phyloP scores from a whole-genome alignment of 495 filamentous ascomycete species.

The Lasiosphaeria hispida region DNA sequence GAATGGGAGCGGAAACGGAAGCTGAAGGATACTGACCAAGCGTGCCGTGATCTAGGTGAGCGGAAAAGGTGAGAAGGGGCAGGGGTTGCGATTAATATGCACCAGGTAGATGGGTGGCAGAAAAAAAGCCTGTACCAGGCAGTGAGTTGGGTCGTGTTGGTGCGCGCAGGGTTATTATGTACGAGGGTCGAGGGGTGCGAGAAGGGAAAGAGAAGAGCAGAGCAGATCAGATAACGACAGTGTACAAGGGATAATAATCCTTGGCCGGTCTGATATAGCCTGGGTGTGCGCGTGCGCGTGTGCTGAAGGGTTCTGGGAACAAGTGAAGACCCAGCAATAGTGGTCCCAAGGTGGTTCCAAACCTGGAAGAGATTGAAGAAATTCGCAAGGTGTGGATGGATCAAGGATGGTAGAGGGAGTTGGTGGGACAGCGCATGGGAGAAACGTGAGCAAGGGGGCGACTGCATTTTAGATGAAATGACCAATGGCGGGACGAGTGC shows the following conservation, averaged over 20 bases:
- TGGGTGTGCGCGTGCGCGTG: background rate
- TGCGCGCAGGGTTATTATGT: constrained; percentile 21
- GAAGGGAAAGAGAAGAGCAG: constrained; percentile 10
- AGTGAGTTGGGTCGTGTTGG: constrained; percentile 11
- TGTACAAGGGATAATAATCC: constrained; percentile 28
- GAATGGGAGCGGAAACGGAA: background rate
- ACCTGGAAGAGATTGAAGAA: constrained; percentile 25
- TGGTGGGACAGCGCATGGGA: constrained; percentile 44
- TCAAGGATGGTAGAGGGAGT: constrained; percentile 38
- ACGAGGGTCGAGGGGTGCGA: constrained; percentile 21
- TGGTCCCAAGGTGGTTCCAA: constrained; percentile 4
- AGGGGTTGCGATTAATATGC: constrained; percentile 15
- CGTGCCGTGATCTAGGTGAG: constrained; percentile 8
- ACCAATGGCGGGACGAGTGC: constrained; percentile 39
- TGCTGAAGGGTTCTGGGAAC: constrained; percentile 4
- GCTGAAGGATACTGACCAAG: constrained; percentile 11
- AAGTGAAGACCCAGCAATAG: background rate
- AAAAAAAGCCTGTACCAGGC: background rate
- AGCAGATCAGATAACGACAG: constrained; percentile 30
- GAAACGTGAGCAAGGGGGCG: constrained; percentile 42
- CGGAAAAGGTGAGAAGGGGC: constrained; percentile 11
- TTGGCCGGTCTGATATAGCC: constrained; percentile 19
- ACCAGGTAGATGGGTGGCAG: constrained; percentile 4
- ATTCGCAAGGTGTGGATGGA: constrained; percentile 41
- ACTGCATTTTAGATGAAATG: constrained; percentile 46